These are phyloP conservation scores for Cucumis sativus DNA, from an alignment of 306 rosid species.

Conservation along the genomic window DNA sequence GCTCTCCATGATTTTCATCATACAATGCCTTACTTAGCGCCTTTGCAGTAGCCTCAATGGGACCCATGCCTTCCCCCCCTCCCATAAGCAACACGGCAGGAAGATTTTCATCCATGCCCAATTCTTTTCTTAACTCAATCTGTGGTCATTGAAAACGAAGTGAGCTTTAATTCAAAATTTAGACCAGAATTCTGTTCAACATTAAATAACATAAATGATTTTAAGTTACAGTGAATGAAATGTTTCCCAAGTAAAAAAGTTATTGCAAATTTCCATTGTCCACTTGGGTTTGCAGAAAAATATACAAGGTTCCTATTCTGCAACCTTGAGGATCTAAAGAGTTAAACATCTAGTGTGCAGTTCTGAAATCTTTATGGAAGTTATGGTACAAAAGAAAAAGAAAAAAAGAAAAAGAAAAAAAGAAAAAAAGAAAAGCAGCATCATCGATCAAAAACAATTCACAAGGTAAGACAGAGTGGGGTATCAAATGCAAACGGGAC, in stretches of 20 bases:
- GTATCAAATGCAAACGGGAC: background rate
- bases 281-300: background rate
- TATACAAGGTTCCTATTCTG: background rate
- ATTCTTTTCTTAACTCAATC: slow-evolving; percentile 60
- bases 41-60: slow-evolving; percentile 90
- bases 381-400: no score
- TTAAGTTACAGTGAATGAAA: background rate
- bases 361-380: background rate
- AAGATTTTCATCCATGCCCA: slow-evolving; percentile 93
- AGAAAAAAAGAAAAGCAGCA: background rate
- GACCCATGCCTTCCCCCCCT: slow-evolving; percentile 99
- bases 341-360: background rate
- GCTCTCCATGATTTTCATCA: slow-evolving; percentile 53
- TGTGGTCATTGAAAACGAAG: background rate
- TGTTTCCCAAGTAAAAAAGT: background rate
- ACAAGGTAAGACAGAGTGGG: background rate
- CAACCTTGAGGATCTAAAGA: background rate
- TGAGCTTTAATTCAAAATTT: background rate
- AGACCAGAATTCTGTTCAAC: background rate
- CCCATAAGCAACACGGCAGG: slow-evolving; percentile 95
- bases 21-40: slow-evolving; percentile 67
- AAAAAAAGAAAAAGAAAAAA: background rate
- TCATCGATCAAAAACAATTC: background rate
- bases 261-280: background rate
- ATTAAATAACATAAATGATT: background rate